Base-by-base conservation (phyloP, 495 filamentous ascomycete species). In the Aspergillus affinis region DNA sequence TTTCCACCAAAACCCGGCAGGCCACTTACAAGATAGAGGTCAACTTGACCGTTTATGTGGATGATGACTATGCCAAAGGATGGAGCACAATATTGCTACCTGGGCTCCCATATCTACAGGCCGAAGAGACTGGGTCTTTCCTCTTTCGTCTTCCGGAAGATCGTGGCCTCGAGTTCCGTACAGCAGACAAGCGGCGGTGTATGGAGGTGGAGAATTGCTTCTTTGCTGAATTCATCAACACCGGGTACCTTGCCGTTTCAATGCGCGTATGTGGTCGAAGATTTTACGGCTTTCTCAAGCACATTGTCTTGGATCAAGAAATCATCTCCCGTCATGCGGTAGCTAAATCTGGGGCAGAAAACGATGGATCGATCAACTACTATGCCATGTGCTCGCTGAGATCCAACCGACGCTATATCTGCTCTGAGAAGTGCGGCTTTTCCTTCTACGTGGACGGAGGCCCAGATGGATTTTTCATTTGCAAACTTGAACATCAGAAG, bases 131-230 rank as follows among this genome's bases (percentile, higher is more conserved):
- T 48, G 74, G 74, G 2, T 65, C 65, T 55, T 52, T 78, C 6
- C 65, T 72, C 57, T 73, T 77, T 51, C 66, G 62, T 13, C 64
- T 68, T 7, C 73, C 74, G 1, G 58, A 57, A 2, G 54, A 53
- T 9, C 64, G 65, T 27, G 71, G 72, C 3, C 56, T 78, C 18
- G 75, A 77, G 21, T 68, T 73, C 23, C 66, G 70, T n/a, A 75
- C 70, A n/a, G 68, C 60, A 2, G 59, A 68, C 50, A 62, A 75
- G 13, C 65, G 64, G 10, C 57, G 68, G 26, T 58, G 68, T 48
- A 67, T 61, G 2, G 47, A 74, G 6, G 48, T 70, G n/a, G 68
- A 75, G n/a, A 57, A 65, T 52, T 77, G 69, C 46, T 62, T 78
- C 51, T 65, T 72, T 53, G 74, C 67, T 9, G 71, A 75, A 23